Conservation (phyloP, 306 rosid genomes). For the Luffa aegyptiaca region DNA sequence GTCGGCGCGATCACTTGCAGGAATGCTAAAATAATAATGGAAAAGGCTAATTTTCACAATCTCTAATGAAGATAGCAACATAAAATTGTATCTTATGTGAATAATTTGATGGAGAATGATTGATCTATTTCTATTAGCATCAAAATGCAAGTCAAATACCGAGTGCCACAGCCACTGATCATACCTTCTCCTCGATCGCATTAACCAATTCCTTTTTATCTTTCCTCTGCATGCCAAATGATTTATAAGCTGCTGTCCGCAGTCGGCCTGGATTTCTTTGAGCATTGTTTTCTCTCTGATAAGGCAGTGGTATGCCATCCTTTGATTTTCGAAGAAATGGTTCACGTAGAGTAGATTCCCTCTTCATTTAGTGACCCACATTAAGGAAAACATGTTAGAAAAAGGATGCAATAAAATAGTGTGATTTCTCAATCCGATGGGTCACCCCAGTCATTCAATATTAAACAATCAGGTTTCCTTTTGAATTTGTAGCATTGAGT, state of each 20-base stretch:
- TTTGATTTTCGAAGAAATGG: constrained; percentile 24
- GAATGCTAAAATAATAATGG: background rate
- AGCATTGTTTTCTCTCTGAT: constrained; percentile 9
- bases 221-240: constrained; percentile 46
- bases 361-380: constrained; percentile 20
- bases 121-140: background rate
- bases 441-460: background rate
- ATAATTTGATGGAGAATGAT: background rate
- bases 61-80: background rate
- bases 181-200: constrained; percentile 61
- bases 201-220: constrained; percentile 45
- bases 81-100: background rate
- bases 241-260: constrained; percentile 36
- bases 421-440: background rate
- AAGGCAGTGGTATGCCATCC: constrained; percentile 22
- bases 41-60: background rate
- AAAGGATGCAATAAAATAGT: background rate
- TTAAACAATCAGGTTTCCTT: background rate
- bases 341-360: constrained; percentile 25
- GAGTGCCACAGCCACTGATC: background rate
- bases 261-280: constrained; percentile 25
- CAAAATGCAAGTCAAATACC: background rate
- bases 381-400: background rate
- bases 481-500: background rate
- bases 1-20: background rate